Evolutionary conservation across 1,284 basidiomycete species (phyloP), one percentile per base, ranked within the genome.

Genomic region (Violaceomyces palustris): DNA sequence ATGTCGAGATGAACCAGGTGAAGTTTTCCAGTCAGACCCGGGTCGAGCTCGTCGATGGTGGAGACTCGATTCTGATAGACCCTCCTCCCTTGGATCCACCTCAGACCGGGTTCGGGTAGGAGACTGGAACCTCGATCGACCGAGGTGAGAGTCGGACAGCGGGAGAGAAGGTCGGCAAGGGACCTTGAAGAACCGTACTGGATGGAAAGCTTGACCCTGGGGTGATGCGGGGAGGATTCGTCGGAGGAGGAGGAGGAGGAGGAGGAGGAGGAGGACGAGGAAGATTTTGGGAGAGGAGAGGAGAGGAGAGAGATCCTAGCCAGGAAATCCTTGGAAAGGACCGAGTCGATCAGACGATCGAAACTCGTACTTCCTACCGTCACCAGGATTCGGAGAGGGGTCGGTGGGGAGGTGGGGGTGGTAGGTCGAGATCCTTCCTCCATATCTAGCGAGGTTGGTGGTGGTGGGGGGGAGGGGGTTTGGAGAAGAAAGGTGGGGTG

Each of bases 301-400:
- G n/a, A n/a, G n/a, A n/a, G n/a, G n/a, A n/a, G n/a, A 8, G 51
- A 42, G 6, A 63, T 15, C 1, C 41, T 26, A 8, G 40, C 34
- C 15, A 61, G 41, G 27, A 64, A 61, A 10, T 17, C 9, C 22
- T 49, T 19, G 4, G 48, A 50, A 11, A 63, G 43, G 12, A 59
- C 54, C 18, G 49, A 41, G 2, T 49, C 28, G 36, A 67, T 54
- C 6, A 69, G 52, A 8, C 54, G 51, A 41, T 67, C 64, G 44
- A 67, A 69, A 4, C 48, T 39, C 1, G 67, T 69, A 4, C 59
- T 66, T 8, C 67, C 67, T 0, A 69, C 67, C 3, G 64, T 63
- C 18, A 63, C 62, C 15, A 69, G 57, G 42, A 69, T 44, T 24
- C 34, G 32, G 2, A 59, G 25, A 18, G 18, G 21, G 18, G 5